These are phyloP conservation scores for Vickermania ingenoplastis DNA, from an alignment of 208 protist genomes.

Conservation along the genomic window DNA sequence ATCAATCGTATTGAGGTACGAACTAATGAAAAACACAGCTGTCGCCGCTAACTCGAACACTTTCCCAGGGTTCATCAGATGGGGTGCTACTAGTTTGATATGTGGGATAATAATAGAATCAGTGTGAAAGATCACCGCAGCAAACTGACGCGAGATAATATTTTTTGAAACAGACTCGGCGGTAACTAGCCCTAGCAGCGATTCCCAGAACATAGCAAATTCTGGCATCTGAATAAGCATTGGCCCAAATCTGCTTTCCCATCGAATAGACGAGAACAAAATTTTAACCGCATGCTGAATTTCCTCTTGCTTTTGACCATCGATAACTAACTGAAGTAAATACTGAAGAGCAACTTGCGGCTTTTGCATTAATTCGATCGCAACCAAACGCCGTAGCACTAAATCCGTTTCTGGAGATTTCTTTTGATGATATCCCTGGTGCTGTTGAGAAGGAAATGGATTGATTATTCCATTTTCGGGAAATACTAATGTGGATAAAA, in stretches of 20 bases:
- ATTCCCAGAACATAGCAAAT: conserved; percentile 68
- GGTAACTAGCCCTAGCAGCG: conserved; percentile 60
- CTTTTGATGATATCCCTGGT: conserved; percentile 26
- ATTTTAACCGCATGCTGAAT: conserved; percentile 51
- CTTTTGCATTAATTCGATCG: conserved; percentile 64
- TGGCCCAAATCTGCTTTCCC: conserved; percentile 75
- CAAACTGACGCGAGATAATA: conserved; percentile 30
- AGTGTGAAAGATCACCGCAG: conserved; percentile 66
- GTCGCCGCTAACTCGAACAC: conserved; percentile 50
- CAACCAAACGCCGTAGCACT: conserved; percentile 65
- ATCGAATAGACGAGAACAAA: conserved; percentile 72
- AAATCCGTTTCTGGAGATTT: conserved; percentile 44
- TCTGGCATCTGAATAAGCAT: conserved; percentile 53
- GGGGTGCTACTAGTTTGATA: conserved; percentile 77
- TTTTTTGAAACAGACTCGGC: conserved; percentile 26
- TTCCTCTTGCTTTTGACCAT: conserved; percentile 22
- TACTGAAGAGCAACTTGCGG: conserved; percentile 50
- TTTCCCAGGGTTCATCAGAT: conserved; percentile 62
- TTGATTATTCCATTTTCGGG: conserved; percentile 56
- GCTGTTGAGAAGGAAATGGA: conserved; percentile 66
- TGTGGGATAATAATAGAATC: conserved; percentile 69
- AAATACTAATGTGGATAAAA: conserved; percentile 50
- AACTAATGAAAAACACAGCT: conserved; percentile 52
- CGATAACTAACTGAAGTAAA: conserved; percentile 50
- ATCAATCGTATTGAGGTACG: conserved; percentile 18